Evolutionary conservation across 2,329 filamentous ascomycete species (phyloP).

Genomic region (Hypoxylon sp.): DNA sequence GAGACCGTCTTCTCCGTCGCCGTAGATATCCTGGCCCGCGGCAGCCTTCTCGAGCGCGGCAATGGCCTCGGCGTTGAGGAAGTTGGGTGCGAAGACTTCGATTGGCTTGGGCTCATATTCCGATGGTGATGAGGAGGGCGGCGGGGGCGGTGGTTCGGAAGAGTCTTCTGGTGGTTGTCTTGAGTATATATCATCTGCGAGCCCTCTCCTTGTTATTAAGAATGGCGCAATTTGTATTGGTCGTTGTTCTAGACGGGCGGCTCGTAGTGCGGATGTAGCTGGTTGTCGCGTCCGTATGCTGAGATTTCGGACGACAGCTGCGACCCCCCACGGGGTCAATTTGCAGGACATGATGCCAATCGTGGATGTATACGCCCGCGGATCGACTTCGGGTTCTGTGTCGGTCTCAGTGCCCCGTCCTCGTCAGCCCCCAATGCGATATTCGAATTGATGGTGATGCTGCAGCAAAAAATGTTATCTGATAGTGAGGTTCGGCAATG

Average conservation of each 20-base stretch:
- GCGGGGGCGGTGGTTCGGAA: slow-evolving; percentile 25
- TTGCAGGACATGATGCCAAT: slow-evolving; percentile 52
- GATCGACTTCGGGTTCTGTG: slow-evolving; percentile 35
- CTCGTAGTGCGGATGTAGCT: slow-evolving; percentile 18
- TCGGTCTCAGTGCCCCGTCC: slow-evolving; percentile 21
- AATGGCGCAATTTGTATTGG: slow-evolving; percentile 26
- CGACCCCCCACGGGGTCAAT: slow-evolving; percentile 51
- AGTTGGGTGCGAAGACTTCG: slow-evolving; percentile 52
- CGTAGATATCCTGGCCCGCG: slow-evolving; percentile 46
- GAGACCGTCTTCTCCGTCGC: slow-evolving; percentile 68
- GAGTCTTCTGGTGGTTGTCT: slow-evolving; percentile 30
- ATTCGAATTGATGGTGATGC: slow-evolving; percentile 13
- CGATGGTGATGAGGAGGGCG: slow-evolving; percentile 18
- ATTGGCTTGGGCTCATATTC: slow-evolving; percentile 35
- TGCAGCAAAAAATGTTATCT: slow-evolving; percentile 33
- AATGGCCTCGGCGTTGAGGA: slow-evolving; percentile 50
- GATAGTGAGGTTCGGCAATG: slow-evolving; percentile 21
- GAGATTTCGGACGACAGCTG: slow-evolving; percentile 49
- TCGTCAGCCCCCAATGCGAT: slow-evolving; percentile 28
- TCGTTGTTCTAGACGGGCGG: slow-evolving; percentile 19
- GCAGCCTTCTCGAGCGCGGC: slow-evolving; percentile 52
- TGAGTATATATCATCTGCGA: slow-evolving; percentile 44
- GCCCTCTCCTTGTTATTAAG: slow-evolving; percentile 44
- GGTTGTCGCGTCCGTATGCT: slow-evolving; percentile 50
- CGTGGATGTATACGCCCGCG: slow-evolving; percentile 22